These are phyloP conservation scores for Chrysosphaeria jannelii DNA, from an alignment of 2,329 filamentous ascomycete genomes.

Conservation along the genomic window DNA sequence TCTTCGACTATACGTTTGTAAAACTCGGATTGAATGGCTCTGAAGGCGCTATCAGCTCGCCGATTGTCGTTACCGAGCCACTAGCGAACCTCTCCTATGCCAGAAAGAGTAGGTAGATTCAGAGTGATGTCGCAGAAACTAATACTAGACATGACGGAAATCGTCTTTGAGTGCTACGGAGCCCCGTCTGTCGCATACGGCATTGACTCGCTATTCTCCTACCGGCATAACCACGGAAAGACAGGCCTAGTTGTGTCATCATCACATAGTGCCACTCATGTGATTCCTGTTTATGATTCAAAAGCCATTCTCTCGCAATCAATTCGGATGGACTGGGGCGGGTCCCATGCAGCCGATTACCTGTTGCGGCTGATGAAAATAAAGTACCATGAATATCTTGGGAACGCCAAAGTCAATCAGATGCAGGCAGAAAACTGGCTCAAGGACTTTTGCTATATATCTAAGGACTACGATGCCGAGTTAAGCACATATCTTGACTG, in stretches of 20 bases:
- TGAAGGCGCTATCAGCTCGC: conserved; percentile 48
- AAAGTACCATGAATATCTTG: conserved; percentile 41
- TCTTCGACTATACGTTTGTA: conserved; percentile 80
- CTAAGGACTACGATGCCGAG: conserved; percentile 55
- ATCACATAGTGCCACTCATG: conserved; percentile 75
- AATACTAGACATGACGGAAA: conserved; percentile 76
- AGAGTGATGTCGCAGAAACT: too few species aligned
- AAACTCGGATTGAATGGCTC: conserved; percentile 64
- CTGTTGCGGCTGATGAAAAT: conserved; percentile 64
- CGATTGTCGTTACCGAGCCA: conserved; percentile 85
- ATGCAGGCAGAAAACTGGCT: conserved; percentile 74
- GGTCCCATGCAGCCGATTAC: conserved; percentile 70
- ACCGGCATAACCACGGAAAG: conserved; percentile 64
- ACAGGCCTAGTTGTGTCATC: conserved; percentile 77
- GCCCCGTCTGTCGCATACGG: conserved; percentile 78
- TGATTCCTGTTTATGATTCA: conserved; percentile 73
- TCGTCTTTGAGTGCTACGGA: conserved; percentile 84
- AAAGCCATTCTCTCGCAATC: conserved; percentile 66
- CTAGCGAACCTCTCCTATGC: conserved; percentile 77
- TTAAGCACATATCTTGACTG: conserved; percentile 55
- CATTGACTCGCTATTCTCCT: conserved; percentile 90
- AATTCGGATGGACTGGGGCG: conserved; percentile 81
- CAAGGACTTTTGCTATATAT: conserved; percentile 69
- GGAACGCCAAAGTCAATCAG: conserved; percentile 61
- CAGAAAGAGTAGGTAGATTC: conserved; percentile 56